phyloP scores from a whole-genome alignment of 2,329 filamentous ascomycete genomes.

The Xylariaceae sp. region DNA sequence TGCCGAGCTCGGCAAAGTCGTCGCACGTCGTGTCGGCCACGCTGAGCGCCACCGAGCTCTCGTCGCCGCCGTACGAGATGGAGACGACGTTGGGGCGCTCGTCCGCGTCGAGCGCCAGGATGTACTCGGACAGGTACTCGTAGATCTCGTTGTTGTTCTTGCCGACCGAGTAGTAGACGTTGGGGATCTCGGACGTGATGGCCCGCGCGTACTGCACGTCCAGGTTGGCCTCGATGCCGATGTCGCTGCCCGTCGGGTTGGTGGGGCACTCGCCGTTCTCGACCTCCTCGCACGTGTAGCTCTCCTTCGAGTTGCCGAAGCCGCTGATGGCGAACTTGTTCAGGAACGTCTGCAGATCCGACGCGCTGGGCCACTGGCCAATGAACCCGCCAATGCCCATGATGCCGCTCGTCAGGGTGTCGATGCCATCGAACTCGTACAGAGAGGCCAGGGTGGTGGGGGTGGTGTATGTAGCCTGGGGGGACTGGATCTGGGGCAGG shows the following conservation, averaged over 20 bases:
- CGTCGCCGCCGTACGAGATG: slow-evolving; percentile 5
- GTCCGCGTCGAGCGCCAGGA: slow-evolving; percentile 2
- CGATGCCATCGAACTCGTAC: slow-evolving; percentile 1
- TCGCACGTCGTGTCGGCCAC: slow-evolving; percentile 2
- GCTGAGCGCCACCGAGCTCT: slow-evolving; percentile 1
- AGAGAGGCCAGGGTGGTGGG: slow-evolving; percentile 1
- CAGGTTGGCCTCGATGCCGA: slow-evolving; percentile 5
- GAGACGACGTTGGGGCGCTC: slow-evolving; percentile 4
- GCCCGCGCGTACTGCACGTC: slow-evolving; percentile 5
- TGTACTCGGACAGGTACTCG: slow-evolving; percentile 3
- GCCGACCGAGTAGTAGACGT: slow-evolving; percentile 4
- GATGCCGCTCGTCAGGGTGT: slow-evolving; percentile 2
- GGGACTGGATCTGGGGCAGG: slow-evolving; percentile 1
- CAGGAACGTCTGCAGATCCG: slow-evolving; percentile 4
- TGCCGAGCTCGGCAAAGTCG: slow-evolving; percentile 4
- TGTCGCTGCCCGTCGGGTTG: background rate
- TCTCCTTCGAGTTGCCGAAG: background rate
- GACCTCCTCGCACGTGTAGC: slow-evolving; percentile 1
- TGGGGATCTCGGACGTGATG: slow-evolving; percentile 4
- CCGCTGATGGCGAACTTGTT: slow-evolving; percentile 1
- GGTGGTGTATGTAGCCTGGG: slow-evolving; percentile 1
- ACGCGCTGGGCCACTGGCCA: slow-evolving; percentile 1
- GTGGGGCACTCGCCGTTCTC: slow-evolving; percentile 4
- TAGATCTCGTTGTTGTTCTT: slow-evolving; percentile 1
- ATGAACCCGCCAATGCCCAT: slow-evolving; percentile 6